Base-by-base conservation (phyloP, 2,329 filamentous ascomycete species). In the Aspergillus oerlinghausenensis region DNA sequence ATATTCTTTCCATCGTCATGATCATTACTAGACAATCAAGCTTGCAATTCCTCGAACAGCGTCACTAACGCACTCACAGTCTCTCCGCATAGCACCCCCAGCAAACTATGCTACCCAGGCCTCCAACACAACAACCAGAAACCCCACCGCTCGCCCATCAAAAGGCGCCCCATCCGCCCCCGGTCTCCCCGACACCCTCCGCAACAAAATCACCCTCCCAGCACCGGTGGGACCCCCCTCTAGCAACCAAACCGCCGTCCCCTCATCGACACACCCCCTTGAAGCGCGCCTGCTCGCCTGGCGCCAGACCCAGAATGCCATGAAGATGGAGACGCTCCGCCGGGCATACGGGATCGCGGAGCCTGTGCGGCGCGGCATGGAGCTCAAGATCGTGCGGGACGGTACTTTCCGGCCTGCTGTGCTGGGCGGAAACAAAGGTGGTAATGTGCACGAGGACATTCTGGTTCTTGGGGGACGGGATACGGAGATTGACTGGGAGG, bases 341-440 rank as follows among this genome's bases (percentile, higher is more conserved):
- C 89, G 91, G 64, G 87, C 90, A 49, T 97, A 92, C 75, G 94
- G 94, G 63, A 88, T 97, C 68, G 90, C 89, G 26, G 94, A 97
- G 83, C 94, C 94, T 3, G 86, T 97, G 67, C 86, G 92, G 56
- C 86, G 93, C 54, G 90, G 88, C 60, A 97, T 99, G 94, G 94
- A 99, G 81, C 82, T 96, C 73, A 90, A 91, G 84, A 93, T 96
- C 71, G 87, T 90, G 19, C 80, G 85, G 60, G 86, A 88, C 59
- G 88, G 90, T 19, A 73, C 70, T 75, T 96, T 92, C 88, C 83
- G 86, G 68, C 91, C 91, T 50, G 78, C 84, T 66, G 86, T 84
- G 49, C 79, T 96, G 55, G 82, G 85, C 48, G 85, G 87, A 47
- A 52, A 78, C 70, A 65, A 75, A 61, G 65, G 79, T 50, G 82